Conservation (phyloP, 208 protist species). For the Acanthamoeba culbertsoni region DNA sequence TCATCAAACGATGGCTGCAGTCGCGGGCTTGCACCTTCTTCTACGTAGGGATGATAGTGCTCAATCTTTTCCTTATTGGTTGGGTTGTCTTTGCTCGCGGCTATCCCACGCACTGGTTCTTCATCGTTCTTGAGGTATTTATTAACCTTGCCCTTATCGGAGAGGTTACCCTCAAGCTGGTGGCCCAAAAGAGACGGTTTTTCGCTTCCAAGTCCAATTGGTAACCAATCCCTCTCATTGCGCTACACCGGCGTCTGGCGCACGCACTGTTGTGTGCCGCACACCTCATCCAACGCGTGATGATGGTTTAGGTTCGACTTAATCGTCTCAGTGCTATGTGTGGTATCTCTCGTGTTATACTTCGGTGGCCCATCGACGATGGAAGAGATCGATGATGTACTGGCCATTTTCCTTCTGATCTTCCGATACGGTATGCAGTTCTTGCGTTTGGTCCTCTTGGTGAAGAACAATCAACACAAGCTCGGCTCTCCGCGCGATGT, state of each 20-base stretch:
- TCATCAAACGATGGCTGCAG: neutral
- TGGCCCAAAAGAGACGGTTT: neutral
- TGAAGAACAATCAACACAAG: slow-evolving; percentile 40
- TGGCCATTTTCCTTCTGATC: slow-evolving; percentile 44
- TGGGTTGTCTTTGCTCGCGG: neutral
- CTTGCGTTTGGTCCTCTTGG: slow-evolving; percentile 5
- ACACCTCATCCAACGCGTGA: neutral
- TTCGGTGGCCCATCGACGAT: slow-evolving; percentile 13
- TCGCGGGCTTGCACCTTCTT: slow-evolving; percentile 18
- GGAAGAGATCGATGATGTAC: slow-evolving; percentile 47
- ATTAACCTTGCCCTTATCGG: neutral
- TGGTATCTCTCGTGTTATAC: slow-evolving; percentile 14
- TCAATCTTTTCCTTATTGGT: slow-evolving; percentile 35
- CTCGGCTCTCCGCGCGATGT: neutral
- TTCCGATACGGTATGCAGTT: slow-evolving; percentile 44
- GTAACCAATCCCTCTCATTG: neutral
- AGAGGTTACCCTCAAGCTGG: neutral
- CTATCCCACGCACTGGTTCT: slow-evolving; percentile 39
- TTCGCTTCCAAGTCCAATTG: slow-evolving; percentile 35
- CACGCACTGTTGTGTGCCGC: neutral
- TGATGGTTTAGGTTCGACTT: neutral
- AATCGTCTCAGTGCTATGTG: slow-evolving; percentile 14
- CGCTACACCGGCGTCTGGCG: neutral
- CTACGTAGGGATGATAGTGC: slow-evolving; percentile 46
- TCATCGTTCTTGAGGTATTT: slow-evolving; percentile 29